Evolutionary conservation across 805 yeast species (phyloP), one percentile per base, ranked within the genome.

Genomic region (Candida chilensis): DNA sequence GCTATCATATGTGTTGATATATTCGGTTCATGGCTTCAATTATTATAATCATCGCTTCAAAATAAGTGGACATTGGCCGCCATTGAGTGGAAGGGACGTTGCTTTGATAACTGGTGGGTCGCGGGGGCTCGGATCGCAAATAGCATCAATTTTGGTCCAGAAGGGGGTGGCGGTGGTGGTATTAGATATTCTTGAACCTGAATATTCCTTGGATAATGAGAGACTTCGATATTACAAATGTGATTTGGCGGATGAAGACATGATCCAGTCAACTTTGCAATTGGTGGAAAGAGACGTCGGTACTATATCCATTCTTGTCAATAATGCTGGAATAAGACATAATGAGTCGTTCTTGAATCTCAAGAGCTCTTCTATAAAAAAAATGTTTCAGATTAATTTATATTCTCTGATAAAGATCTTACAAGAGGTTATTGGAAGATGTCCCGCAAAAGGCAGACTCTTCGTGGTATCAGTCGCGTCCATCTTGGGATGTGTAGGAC

Each of bases 271-370:
- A 4, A 37, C 39, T 3, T 13, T 56, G 2, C 33, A 29, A 10
- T 20, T 24, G 5, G 31, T 61, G 1, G 30, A 2, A 32, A 35
- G 6, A 32, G 44, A 21, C 37, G 40, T 14, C 16, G 30, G 6
- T 15, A 33, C 2, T 24, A 28, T 2, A 31, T 39, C 19, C 27
- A 29, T 16, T 8, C 35, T 54, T 20, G 37, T 63, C 12, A 57
- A 59, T 31, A 63, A 63, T 33, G 69, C 65, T 7, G 69, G 67
- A 2, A 39, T 53, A 3, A 46, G 66, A 17, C 53, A 53, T 28
- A 41, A 42, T 27, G 47, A 47, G 12, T 37, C 57, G n/a, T 28
- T 62, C 5, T 33, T 61, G 15, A 32, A 40, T 6, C 28, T 50
- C 26, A 27, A 32, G 1, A 40, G 34, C 2, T 32, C 31, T 2